Base-by-base conservation (phyloP, 2,329 filamentous ascomycete species). In the Delphinella strobiligena region DNA sequence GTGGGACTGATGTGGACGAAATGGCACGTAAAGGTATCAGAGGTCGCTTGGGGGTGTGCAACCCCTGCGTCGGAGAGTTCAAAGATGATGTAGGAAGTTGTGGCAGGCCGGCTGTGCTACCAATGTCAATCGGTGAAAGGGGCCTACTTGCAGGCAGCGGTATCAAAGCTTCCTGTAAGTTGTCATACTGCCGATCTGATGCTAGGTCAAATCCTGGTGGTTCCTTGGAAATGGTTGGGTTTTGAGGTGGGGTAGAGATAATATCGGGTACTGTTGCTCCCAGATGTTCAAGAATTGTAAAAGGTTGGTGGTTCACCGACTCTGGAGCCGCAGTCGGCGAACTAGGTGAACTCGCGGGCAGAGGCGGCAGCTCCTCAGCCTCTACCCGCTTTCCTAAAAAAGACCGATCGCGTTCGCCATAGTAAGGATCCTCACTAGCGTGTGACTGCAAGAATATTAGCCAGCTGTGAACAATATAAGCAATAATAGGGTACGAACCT, bases 331-430 rank as follows among this genome's bases (percentile, higher is more conserved):
- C 34, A 36, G 42, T 34, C 33, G 53, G 47, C 43, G 50, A 53
- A 32, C 42, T 42, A 35, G 47, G 43, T 37, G 41, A 39, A 49
- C 51, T 56, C 52, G 43, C 54, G 57, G 59, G 56, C 54, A 62
- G 58, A 60, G 59, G 57, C 47, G 63, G 65, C 68, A 68, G 62
- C 62, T 64, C 62, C 56, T 57, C 48, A 54, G 70, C 69, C 71
- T 74, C 74, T 69, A 70, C 72, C 72, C 71, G 65, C 62, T 65
- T 63, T 55, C 58, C 74, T 78, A 78, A 76, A 77, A 78, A 78
- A 77, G 73, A 69, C 63, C 68, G 54, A 38, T 61, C 54, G 11
- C 37, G 30, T 42, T 61, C 33, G 4, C 14, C 19, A 19, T 16
- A 8, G 2, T n/a, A 12, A 27, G 31, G 27, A 19, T 44, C 19